Percentiles rank a stretch among this genome's conserved stretches.
phyloP scores from a whole-genome alignment of 306 rosid genomes.

The Sicyos baderoa region DNA sequence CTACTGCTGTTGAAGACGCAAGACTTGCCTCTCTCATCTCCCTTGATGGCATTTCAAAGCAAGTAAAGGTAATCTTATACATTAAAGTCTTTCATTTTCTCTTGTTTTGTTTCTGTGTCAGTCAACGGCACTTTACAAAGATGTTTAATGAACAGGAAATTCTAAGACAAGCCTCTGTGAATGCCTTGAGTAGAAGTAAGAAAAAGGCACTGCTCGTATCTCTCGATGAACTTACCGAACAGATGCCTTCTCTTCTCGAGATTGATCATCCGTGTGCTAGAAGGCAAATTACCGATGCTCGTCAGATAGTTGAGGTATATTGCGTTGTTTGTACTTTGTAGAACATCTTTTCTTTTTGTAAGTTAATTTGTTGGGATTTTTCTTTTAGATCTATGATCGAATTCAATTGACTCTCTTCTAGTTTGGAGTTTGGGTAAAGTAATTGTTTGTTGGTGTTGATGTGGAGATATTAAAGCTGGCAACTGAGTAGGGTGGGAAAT shows the following conservation, averaged over 20 bases:
- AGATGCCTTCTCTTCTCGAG: constrained; percentile 91
- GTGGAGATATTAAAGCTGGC: background rate
- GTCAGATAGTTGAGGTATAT: constrained; percentile 60
- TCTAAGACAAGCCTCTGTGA: constrained; percentile 49
- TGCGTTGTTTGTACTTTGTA: background rate
- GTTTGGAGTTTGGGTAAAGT: background rate
- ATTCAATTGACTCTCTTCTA: background rate
- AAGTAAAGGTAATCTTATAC: constrained; percentile 58
- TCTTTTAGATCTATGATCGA: background rate
- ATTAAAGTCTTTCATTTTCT: constrained; percentile 11
- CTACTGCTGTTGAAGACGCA: constrained; percentile 91
- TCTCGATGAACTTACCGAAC: constrained; percentile 64
- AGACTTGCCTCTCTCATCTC: constrained; percentile 93
- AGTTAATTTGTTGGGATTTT: background rate
- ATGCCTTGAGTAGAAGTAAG: constrained; percentile 62
- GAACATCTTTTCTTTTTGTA: background rate
- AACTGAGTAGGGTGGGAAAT: background rate
- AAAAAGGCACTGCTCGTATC: constrained; percentile 59
- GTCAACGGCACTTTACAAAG: constrained; percentile 21
- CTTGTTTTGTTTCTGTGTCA: constrained; percentile 6
- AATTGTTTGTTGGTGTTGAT: constrained; percentile 7
- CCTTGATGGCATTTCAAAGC: constrained; percentile 83
- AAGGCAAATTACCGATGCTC: constrained; percentile 63
- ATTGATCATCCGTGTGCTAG: constrained; percentile 92
- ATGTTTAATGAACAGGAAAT: constrained; percentile 47